These are phyloP conservation scores for Rugosomyces carneus DNA, from an alignment of 1,284 basidiomycete species.

Conservation along the genomic window DNA sequence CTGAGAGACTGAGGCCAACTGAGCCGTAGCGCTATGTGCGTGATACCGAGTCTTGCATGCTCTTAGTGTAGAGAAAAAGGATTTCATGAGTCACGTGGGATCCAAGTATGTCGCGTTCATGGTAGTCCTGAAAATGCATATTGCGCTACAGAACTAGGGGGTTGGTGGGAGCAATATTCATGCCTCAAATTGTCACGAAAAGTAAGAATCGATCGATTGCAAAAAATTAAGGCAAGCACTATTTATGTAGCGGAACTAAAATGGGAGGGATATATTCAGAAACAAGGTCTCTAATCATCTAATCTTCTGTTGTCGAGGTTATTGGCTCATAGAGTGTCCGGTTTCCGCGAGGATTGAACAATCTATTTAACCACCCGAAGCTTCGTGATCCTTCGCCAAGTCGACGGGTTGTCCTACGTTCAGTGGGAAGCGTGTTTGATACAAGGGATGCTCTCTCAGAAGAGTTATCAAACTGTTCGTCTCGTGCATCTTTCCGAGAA, in stretches of 20 bases:
- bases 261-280: too few species aligned
- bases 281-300: background rate
- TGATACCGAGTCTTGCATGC: slow-evolving; percentile 14
- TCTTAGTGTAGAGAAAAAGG: slow-evolving; percentile 21
- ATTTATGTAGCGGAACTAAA: too few species aligned
- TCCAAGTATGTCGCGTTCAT: too few species aligned
- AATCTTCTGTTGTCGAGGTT: slow-evolving; percentile 16
- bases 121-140: too few species aligned
- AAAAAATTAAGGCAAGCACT: too few species aligned
- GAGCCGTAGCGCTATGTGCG: slow-evolving; percentile 16
- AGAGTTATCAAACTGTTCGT: slow-evolving; percentile 66
- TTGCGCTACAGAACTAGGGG: too few species aligned
- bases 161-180: too few species aligned
- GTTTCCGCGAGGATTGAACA: slow-evolving; percentile 42
- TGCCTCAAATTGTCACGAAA: too few species aligned
- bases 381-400: slow-evolving; percentile 20
- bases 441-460: slow-evolving; percentile 41
- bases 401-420: slow-evolving; percentile 9
- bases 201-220: too few species aligned
- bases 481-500: slow-evolving; percentile 38
- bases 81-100: slow-evolving; percentile 25
- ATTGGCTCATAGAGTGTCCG: slow-evolving; percentile 51
- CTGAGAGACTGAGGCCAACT: slow-evolving; percentile 8
- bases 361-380: slow-evolving; percentile 42
- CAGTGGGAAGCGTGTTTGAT: slow-evolving; percentile 14